Conservation (phyloP, 2,329 filamentous ascomycete genomes). For the Fusarium ramigenum region DNA sequence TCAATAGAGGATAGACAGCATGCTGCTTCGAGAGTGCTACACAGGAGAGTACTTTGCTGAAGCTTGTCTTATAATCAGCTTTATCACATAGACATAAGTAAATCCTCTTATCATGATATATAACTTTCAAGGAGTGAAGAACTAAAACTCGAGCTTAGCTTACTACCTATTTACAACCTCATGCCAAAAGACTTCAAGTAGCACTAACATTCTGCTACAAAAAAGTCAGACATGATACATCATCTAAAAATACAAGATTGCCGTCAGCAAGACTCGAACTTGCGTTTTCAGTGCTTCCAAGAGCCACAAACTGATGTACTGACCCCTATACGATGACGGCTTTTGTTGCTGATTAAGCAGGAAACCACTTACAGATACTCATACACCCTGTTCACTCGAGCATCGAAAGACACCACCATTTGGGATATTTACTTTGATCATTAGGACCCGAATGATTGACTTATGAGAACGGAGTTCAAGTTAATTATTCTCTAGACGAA, state of each 20-base stretch:
- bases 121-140: neutral
- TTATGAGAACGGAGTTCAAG: neutral
- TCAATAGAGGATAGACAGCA: neutral
- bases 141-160: neutral
- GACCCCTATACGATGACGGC: constrained; percentile 41
- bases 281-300: constrained; percentile 30
- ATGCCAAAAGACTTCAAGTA: neutral
- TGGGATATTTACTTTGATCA: neutral
- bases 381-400: neutral
- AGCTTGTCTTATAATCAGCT: too few relatives aligned
- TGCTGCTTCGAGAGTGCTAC: too few relatives aligned
- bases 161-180: neutral
- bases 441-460: too few relatives aligned
- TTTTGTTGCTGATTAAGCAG: constrained; percentile 8
- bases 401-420: neutral
- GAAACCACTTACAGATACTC: rapidly evolving
- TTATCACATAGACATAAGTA: too few relatives aligned
- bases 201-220: too few relatives aligned
- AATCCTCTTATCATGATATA: neutral
- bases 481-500: neutral
- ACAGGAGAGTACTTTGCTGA: neutral
- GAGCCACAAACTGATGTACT: constrained; percentile 40
- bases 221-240: neutral
- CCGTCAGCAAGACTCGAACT: constrained; percentile 40
- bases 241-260: neutral